Evolutionary conservation across 2,329 filamentous ascomycete species (phyloP), one percentile per base, ranked within the genome.

Genomic region (Cercospora canescens): DNA sequence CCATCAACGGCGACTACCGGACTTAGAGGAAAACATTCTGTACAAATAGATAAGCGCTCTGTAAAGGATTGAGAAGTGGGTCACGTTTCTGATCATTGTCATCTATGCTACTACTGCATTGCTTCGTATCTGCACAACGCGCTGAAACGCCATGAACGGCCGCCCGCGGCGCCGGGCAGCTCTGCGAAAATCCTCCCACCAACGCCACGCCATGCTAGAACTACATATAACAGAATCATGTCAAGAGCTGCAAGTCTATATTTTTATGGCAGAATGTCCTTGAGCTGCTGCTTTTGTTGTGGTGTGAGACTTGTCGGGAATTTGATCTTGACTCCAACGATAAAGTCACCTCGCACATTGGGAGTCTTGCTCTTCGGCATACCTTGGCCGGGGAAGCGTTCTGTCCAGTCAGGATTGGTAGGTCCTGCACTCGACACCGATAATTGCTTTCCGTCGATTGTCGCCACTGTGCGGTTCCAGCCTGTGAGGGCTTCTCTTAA

Each of bases 341-440:
- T 82, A 71, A 99, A 92, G 76, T 97, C 93, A 26, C 95, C 95
- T 64, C 94, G 87, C 73, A 93, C 87, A 66, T 83, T 88, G 0
- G 92, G 92, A 77, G 93, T 94, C 86, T 97, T 98, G 67, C 92
- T 92, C 75, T 95, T 89, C 39, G 94, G 93, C 95, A 99, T 98
- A 66, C 95, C 95, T n/a, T 92, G 84, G 5, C 87, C 86, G 0
- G 95, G 95, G 76, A 91, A 99, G 34, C 85, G 84, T 71, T 97
- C 94, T 73, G 88, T 88, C 77, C 89, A 91, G 12, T 91, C 92
- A 0, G 94, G 94, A 65, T 91, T 90, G 6, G 94, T 98, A 1
- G 94, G 94, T 0, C 94, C 94, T 5, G 85, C 82, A 78, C 93
- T 94, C 52, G 92, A 88, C 41, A 98, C 86, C 60, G 84, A 88